phyloP scores from a whole-genome alignment of 2,329 filamentous ascomycete species.

The Sarocladiaceae sp. region DNA sequence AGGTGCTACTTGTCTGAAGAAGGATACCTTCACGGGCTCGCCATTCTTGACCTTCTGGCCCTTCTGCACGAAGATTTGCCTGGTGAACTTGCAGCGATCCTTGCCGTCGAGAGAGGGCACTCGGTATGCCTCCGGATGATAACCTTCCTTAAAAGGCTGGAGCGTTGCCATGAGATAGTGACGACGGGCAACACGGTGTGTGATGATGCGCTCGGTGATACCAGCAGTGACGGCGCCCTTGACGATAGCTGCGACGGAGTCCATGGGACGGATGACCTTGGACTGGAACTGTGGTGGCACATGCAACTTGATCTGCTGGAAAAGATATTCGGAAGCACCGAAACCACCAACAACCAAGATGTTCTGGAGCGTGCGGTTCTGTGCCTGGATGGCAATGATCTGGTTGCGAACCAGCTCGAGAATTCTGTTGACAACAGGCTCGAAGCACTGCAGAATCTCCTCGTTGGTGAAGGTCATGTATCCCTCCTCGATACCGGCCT shows the following conservation, averaged over 20 bases:
- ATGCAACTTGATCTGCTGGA: constrained; percentile 98
- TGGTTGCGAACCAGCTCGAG: constrained; percentile 94
- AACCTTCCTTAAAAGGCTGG: constrained; percentile 97
- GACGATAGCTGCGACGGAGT: constrained; percentile 96
- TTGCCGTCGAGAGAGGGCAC: constrained; percentile 95
- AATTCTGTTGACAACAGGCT: constrained; percentile 96
- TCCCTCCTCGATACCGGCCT: constrained; percentile 95
- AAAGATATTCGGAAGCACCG: constrained; percentile 96
- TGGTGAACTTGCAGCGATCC: constrained; percentile 96
- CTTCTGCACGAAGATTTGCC: constrained; percentile 98
- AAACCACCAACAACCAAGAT: constrained; percentile 97
- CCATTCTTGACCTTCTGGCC: constrained; percentile 99
- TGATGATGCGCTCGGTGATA: constrained; percentile 95
- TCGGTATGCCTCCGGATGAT: constrained; percentile 96
- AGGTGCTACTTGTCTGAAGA: constrained; percentile 96
- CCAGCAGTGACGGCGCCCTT: constrained; percentile 97
- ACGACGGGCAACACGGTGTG: constrained; percentile 91
- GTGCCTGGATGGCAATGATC: constrained; percentile 97
- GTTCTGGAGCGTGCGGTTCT: constrained; percentile 91
- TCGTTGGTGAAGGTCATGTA: constrained; percentile 99
- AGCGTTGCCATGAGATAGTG: constrained; percentile 99
- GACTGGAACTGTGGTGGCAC: constrained; percentile 97
- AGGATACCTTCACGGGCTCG: constrained; percentile 97
- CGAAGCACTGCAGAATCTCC: constrained; percentile 97
- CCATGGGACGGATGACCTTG: constrained; percentile 98